Conservation (phyloP, 345 rosid species). For the Eucalyptus cloeziana region DNA sequence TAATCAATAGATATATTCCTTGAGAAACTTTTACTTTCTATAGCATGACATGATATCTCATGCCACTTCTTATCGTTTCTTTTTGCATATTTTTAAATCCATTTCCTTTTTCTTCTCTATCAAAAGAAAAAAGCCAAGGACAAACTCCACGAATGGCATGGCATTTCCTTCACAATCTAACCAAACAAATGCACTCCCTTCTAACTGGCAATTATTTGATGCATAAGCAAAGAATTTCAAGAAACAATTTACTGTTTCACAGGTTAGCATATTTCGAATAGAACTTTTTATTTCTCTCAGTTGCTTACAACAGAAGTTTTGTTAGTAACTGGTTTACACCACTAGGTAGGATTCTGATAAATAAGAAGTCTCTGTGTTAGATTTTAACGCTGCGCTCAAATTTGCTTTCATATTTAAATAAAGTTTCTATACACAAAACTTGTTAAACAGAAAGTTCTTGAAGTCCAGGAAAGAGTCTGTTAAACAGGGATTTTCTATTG, state of each 20-base stretch:
- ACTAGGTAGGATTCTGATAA: neutral
- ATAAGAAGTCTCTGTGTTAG: neutral
- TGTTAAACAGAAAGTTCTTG: neutral
- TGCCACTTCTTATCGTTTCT: neutral
- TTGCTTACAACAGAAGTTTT: neutral
- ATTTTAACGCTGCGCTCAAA: neutral
- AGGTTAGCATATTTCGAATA: neutral
- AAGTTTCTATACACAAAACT: neutral
- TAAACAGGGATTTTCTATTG: neutral
- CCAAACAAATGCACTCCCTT: neutral
- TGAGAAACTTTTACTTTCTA: neutral
- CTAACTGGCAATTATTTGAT: neutral
- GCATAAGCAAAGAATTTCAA: neutral
- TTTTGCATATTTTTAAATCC: neutral
- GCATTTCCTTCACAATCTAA: neutral
- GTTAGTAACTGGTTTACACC: neutral
- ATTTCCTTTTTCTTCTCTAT: neutral
- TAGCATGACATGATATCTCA: neutral
- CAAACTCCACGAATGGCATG: neutral
- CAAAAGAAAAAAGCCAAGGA: neutral
- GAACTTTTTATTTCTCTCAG: neutral
- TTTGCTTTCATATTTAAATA: neutral
- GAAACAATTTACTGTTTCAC: neutral
- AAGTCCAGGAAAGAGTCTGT: neutral
- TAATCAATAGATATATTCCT: neutral